Evolutionary conservation across 2,329 filamentous ascomycete species (phyloP), one percentile per base, ranked within the genome.

Genomic region (Macrophomina pseudophaseolina): DNA sequence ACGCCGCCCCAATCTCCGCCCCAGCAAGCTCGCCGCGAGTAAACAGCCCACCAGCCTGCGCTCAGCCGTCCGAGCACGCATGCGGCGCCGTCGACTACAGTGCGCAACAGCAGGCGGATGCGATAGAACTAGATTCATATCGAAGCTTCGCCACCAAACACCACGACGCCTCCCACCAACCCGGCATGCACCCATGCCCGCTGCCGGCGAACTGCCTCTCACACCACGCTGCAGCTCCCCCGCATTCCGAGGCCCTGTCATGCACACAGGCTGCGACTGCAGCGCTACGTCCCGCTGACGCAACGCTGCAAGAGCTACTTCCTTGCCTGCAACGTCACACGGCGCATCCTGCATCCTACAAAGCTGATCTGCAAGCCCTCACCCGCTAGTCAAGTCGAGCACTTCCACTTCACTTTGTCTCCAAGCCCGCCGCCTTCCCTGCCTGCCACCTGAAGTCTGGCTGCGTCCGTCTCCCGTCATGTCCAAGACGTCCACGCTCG

Each of bases 381-480:
- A 66, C 5, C n/a, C 64, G 35, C 5, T 59, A 5, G 65, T 75
- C 64, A 79, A 58, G 70, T 79, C 76, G 64, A 79, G 65, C 49
- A 76, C 66, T 64, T 77, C 75, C 46, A 79, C 71, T 52, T 75
- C 73, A 33, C 77, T 79, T 65, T 76, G 75, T 46, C 76, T 69
- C 76, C 76, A 79, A 62, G 68, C 71, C 48, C 70, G 75, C 16
- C 71, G 74, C 64, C 72, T 74, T 12, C 42, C 14, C n/a, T 38
- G n/a, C 32, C 46, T 46, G 56, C 64, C 56, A 35, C 42, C 18
- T 9, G 11, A 9, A 33, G 9, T 38, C 8, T 48, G 44, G 1
- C 82, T 35, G 75, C 80, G 16, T 79, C 77, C 32, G 54, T 77
- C 28, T 69, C 74, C 53, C 68, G 74, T 60, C 65, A 82, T 70